Evolutionary conservation across 805 yeast genomes (phyloP).

Genomic region (Zygoascus bituminiphila): DNA sequence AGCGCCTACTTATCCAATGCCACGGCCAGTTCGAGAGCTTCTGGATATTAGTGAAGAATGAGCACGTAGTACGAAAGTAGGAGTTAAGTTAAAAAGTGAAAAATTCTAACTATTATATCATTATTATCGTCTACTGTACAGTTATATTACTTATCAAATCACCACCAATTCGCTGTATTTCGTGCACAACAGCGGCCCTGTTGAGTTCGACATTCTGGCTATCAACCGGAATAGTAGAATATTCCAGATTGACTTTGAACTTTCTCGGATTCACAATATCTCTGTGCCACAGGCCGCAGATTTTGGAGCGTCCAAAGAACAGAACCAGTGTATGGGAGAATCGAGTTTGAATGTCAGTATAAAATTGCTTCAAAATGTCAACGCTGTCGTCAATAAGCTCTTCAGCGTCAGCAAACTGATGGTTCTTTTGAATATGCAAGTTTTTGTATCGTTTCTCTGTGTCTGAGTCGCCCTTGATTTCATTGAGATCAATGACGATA

Average conservation of each 20-base stretch:
- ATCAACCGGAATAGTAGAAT: slow-evolving; percentile 57
- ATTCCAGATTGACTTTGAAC: slow-evolving; percentile 74
- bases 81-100: neutral
- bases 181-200: slow-evolving; percentile 62
- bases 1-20: slow-evolving; percentile 24
- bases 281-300: slow-evolving; percentile 80
- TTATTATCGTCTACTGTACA: slow-evolving; percentile 4
- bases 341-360: slow-evolving; percentile 50
- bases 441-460: slow-evolving; percentile 32
- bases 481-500: slow-evolving; percentile 56
- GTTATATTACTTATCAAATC: slow-evolving; percentile 26
- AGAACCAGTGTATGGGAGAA: slow-evolving; percentile 64
- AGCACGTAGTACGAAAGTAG: slow-evolving; percentile 3
- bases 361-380: slow-evolving; percentile 57
- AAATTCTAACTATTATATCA: slow-evolving; percentile 3
- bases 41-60: slow-evolving; percentile 3
- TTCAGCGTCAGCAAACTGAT: slow-evolving; percentile 21
- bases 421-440: slow-evolving; percentile 36
- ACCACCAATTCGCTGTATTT: slow-evolving; percentile 43
- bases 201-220: slow-evolving; percentile 48
- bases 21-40: slow-evolving; percentile 18
- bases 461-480: slow-evolving; percentile 30
- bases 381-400: slow-evolving; percentile 35
- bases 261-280: slow-evolving; percentile 48
- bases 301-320: slow-evolving; percentile 49